A percentile compares a stretch with the other conserved stretches of the same genome.
Evolutionary conservation across 2,329 filamentous ascomycete species (phyloP).

Genomic region (Epicoccum nigrum): DNA sequence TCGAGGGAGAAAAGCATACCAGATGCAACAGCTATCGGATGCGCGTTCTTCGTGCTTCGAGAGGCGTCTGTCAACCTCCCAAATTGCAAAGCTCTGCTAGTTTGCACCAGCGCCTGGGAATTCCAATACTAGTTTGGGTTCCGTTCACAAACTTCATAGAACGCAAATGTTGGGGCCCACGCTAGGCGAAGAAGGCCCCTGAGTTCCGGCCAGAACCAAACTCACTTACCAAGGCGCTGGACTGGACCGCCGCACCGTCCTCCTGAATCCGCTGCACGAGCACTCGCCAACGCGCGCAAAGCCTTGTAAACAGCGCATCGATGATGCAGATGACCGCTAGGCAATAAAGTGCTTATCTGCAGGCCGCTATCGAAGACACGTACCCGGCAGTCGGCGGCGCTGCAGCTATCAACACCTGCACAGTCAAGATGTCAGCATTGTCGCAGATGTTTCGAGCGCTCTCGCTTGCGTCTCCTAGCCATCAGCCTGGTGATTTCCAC

Average conservation of each 20-base stretch:
- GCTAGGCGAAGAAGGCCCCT: no score
- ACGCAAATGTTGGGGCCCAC: constrained; percentile 11
- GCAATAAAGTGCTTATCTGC: constrained; percentile 15
- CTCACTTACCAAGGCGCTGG: not conserved
- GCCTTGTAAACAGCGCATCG: constrained; percentile 1
- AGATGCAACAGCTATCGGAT: no score
- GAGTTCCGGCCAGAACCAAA: no score
- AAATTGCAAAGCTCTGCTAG: not conserved
- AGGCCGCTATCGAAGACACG: not conserved
- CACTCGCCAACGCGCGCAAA: constrained; percentile 6
- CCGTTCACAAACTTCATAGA: no score
- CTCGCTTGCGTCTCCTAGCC: not conserved
- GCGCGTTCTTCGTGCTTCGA: no score
- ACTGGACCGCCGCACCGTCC: constrained; percentile 2
- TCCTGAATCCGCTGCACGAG: constrained; percentile 8
- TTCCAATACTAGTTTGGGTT: no score
- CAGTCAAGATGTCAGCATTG: no score
- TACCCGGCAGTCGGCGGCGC: not conserved
- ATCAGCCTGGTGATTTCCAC: not conserved
- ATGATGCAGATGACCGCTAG: constrained; percentile 2
- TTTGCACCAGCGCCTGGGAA: not conserved
- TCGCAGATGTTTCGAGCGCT: not conserved
- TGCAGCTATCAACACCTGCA: not conserved
- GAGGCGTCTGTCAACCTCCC: constrained; percentile 1
- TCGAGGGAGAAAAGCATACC: no score